Evolutionary conservation across 1,284 basidiomycete species (phyloP).

Genomic region (Sporisorium iseilematis-ciliati): DNA sequence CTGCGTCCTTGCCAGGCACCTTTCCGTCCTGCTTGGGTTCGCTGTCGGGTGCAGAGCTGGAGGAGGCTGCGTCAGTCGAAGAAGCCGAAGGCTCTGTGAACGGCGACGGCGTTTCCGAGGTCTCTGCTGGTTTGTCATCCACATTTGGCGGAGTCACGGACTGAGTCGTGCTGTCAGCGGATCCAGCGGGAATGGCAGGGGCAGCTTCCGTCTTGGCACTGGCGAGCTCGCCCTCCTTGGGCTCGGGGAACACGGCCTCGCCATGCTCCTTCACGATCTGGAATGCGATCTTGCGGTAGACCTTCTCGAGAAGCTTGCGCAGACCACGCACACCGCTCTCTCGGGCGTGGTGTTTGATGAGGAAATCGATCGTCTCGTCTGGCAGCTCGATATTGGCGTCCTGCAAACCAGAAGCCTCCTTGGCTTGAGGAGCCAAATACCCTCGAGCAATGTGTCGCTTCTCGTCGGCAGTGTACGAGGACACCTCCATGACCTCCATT

Average conservation of each 20-base stretch:
- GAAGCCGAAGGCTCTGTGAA: conserved; percentile 47
- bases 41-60: conserved; percentile 29
- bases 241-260: conserved; percentile 86
- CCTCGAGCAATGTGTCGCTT: conserved; percentile 91
- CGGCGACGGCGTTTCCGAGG: conserved; percentile 20
- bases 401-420: conserved; percentile 84
- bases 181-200: conserved; percentile 30
- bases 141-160: conserved; percentile 66
- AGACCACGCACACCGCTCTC: conserved; percentile 80
- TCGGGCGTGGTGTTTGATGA: conserved; percentile 96
- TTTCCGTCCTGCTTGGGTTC: conserved; percentile 41
- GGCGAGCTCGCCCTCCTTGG: conserved; percentile 69
- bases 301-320: conserved; percentile 74
- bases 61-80: conserved; percentile 10
- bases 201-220: conserved; percentile 49
- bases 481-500: conserved; percentile 90
- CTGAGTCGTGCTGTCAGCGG: conserved; percentile 65
- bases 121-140: conserved; percentile 20
- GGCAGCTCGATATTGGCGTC: conserved; percentile 65
- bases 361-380: conserved; percentile 79
- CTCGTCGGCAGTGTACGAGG: conserved; percentile 90
- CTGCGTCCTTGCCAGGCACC: conserved; percentile 50
- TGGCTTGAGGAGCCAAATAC: conserved; percentile 94
- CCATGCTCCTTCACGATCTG: conserved; percentile 92
- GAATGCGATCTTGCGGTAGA: conserved; percentile 95